Evolutionary conservation across 257 asterid genomes (phyloP).

Genomic region (Scutellaria baicalensis): DNA sequence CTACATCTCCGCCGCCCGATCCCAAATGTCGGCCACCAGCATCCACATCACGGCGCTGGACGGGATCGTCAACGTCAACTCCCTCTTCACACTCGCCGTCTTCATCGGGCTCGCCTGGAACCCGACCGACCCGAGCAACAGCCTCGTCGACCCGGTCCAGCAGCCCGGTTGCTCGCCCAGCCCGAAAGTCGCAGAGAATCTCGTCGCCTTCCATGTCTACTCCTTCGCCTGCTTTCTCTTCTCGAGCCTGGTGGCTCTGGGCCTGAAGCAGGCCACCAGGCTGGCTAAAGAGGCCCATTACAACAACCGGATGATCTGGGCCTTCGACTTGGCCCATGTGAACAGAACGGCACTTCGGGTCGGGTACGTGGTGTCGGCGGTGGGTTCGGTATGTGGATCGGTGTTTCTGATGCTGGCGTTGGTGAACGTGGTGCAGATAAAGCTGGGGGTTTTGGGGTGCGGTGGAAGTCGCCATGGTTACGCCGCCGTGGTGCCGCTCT

Average conservation of each 20-base stretch:
- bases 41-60: conserved; percentile 83
- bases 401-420: conserved; percentile 71
- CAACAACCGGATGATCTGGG: conserved; percentile 25
- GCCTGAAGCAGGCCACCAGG: conserved; percentile 68
- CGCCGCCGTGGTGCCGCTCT: conserved; percentile 76
- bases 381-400: conserved; percentile 74
- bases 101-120: conserved; percentile 93
- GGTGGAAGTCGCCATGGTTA: conserved; percentile 59
- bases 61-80: conserved; percentile 83
- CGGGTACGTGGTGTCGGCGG: conserved; percentile 77
- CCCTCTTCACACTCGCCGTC: conserved; percentile 85
- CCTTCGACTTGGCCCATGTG: conserved; percentile 58
- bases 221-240: conserved; percentile 88
- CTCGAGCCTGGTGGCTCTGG: conserved; percentile 80
- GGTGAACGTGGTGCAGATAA: conserved; percentile 82
- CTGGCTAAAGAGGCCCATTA: conserved; percentile 37
- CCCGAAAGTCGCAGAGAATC: conserved; percentile 48
- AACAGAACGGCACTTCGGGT: conserved; percentile 53
- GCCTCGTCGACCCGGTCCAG: conserved; percentile 45
- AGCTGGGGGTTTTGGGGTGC: conserved; percentile 73
- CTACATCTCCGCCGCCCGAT: conserved; percentile 1
- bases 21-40: conserved; percentile 62
- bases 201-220: conserved; percentile 74
- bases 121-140: conserved; percentile 70
- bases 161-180: conserved; percentile 45